phyloP scores from a whole-genome alignment of 495 filamentous ascomycete genomes.

The Neurospora africana region DNA sequence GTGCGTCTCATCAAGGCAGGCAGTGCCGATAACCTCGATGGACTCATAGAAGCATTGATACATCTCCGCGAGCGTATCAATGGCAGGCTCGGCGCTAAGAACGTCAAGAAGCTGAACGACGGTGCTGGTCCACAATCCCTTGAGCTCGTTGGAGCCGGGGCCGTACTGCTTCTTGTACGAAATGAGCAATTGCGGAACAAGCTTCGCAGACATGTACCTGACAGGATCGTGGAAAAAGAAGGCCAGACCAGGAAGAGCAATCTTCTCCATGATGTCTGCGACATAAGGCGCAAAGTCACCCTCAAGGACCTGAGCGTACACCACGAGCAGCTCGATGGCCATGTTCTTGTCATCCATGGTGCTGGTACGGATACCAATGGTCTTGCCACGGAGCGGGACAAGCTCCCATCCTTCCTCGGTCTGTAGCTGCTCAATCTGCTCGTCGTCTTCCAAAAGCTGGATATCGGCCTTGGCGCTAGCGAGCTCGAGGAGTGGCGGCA shows the following conservation, averaged over 20 bases:
- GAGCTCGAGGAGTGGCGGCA: conserved; percentile 85
- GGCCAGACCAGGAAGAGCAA: conserved; percentile 82
- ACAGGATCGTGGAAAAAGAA: conserved; percentile 99
- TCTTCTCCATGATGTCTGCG: conserved; percentile 87
- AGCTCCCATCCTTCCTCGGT: conserved; percentile 98
- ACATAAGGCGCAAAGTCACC: conserved; percentile 88
- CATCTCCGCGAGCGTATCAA: conserved; percentile 97
- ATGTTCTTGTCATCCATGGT: conserved; percentile 97
- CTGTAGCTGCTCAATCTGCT: conserved; percentile 83
- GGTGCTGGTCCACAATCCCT: conserved; percentile 71
- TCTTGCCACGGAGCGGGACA: conserved; percentile 90
- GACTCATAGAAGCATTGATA: conserved; percentile 99
- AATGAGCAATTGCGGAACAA: conserved; percentile 88
- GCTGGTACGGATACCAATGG: conserved; percentile 96
- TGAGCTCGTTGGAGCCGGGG: conserved; percentile 58
- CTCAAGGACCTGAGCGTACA: conserved; percentile 91
- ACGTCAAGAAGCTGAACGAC: conserved; percentile 89
- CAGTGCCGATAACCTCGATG: conserved; percentile 82
- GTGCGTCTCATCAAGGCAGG: conserved; percentile 63
- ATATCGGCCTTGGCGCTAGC: conserved; percentile 96
- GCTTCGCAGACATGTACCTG: conserved; percentile 86
- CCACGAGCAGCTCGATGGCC: conserved; percentile 92
- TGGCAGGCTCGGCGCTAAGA: conserved; percentile 84
- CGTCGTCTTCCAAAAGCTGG: conserved; percentile 90
- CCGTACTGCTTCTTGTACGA: conserved; percentile 89